Evolutionary conservation across 176 grass and related monocot genomes (phyloP), one percentile per base, ranked within the genome.

Genomic region (Elaeis guineensis): DNA sequence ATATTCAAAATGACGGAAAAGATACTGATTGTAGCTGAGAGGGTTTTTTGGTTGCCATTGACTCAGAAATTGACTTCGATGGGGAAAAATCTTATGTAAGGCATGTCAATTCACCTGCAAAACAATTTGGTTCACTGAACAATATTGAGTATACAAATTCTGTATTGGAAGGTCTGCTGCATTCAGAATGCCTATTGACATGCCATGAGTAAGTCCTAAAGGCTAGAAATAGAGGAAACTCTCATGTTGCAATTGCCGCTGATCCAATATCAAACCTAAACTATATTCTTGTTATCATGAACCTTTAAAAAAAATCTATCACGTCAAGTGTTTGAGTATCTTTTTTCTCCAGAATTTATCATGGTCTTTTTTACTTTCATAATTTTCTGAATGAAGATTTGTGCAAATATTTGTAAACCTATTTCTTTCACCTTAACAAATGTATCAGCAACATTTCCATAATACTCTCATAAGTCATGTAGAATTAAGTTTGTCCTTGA

Each of bases 41-140:
- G 75, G 77, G 67, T 76, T 73, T 82, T 90, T 58, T 90, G 86
- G 82, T 51, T 82, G 67, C 68, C 86, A 50, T 71, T 90, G 71
- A 62, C 74, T 63, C 58, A 30, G 71, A 90, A 85, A 57, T 71
- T 90, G 64, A 64, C 67, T 76, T 75, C 67, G 17, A 79, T 77
- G 86, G 78, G 75, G 59, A 85, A 70, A 67, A 79, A 66, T 82
- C 17, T 66, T 54, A 22, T 55, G 63, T 70, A 23, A 70, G 50
- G 72, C 57, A 70, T 76, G 6, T 44, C 52, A 58, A 14, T 24
- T 5, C 59, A 56, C 25, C 67, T 65, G 12, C 71, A 57, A 61
- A 35, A 78, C 66, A 62, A n/a, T 61, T 78, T 54, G 71, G 75
- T 69, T 52, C 16, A 2, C 21, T 28, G 51, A 75, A 66, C 4